phyloP scores from a whole-genome alignment of 352 stramenopile genomes.

The Phytophthora brassicae region DNA sequence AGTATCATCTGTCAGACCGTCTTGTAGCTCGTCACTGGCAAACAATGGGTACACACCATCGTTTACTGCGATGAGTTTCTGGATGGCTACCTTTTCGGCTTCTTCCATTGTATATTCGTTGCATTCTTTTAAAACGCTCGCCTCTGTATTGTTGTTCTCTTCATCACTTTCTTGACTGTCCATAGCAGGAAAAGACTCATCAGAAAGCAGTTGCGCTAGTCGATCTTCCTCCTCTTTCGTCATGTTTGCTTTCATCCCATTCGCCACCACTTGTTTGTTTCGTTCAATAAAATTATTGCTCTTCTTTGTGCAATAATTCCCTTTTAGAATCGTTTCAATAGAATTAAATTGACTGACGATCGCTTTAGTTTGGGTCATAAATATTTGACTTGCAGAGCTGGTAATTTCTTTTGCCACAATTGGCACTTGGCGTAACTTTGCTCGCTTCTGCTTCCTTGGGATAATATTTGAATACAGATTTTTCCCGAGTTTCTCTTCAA shows the following conservation, averaged over 20 bases:
- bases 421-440: neutral
- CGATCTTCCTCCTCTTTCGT: slow-evolving; percentile 58
- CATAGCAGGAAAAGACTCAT: slow-evolving; percentile 1
- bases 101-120: slow-evolving; percentile 50
- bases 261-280: slow-evolving; percentile 50
- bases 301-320: slow-evolving; percentile 14
- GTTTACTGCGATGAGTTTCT: slow-evolving; percentile 46
- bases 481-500: slow-evolving; percentile 68
- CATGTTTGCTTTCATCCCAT: slow-evolving; percentile 55
- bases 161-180: neutral
- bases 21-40: slow-evolving; percentile 31
- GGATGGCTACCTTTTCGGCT: slow-evolving; percentile 45
- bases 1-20: slow-evolving; percentile 5
- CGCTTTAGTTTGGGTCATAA: slow-evolving; percentile 23
- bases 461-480: slow-evolving; percentile 45
- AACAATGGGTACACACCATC: slow-evolving; percentile 36
- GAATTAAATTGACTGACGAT: neutral
- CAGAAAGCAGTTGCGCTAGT: slow-evolving; percentile 39
- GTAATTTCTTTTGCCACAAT: slow-evolving; percentile 4
- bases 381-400: slow-evolving; percentile 6
- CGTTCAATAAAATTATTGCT: slow-evolving; percentile 50
- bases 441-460: slow-evolving; percentile 30
- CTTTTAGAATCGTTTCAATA: neutral
- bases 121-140: neutral
- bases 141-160: slow-evolving; percentile 4